Conservation (phyloP, 139 green algal genomes). For the Nannochloris sp. region DNA sequence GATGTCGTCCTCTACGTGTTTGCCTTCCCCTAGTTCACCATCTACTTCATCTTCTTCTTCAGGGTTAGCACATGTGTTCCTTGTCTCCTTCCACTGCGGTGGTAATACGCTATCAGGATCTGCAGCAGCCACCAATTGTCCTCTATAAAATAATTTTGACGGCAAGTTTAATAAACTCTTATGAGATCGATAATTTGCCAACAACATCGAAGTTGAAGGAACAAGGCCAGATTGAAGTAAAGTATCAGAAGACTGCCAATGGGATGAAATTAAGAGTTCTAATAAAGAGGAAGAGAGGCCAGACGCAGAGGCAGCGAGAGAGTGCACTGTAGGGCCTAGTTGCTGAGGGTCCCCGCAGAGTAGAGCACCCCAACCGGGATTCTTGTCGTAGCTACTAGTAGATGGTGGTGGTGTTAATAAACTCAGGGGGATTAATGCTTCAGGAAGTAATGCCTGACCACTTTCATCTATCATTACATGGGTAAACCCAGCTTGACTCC, state of each 20-base stretch:
- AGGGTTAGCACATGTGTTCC: neutral
- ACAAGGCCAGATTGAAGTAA: neutral
- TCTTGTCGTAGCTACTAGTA: too few species aligned
- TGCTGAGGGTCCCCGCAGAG: conserved; percentile 65
- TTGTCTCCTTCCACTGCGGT: neutral
- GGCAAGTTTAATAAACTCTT: conserved; percentile 61
- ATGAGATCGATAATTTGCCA: conserved; percentile 78
- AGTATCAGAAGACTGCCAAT: neutral
- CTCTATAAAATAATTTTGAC: conserved; percentile 61
- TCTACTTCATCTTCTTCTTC: neutral
- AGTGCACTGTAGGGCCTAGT: conserved; percentile 57
- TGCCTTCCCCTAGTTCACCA: neutral
- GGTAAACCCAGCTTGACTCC: conserved; percentile 26
- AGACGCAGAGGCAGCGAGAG: conserved; percentile 4
- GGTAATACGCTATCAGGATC: conserved; percentile 12
- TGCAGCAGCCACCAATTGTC: conserved; percentile 30
- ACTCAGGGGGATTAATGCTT: conserved; percentile 52
- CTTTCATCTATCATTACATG: conserved; percentile 66
- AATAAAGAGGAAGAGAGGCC: conserved; percentile 57
- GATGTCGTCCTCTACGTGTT: neutral
- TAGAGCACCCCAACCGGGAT: conserved; percentile 19
- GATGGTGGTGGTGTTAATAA: conserved; percentile 12
- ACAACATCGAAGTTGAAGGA: conserved; percentile 33
- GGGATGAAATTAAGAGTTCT: conserved; percentile 40
- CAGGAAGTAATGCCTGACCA: conserved; percentile 45